These are phyloP conservation scores for Tricholoma sp. DNA, from an alignment of 768 basidiomycete genomes.

Conservation along the genomic window DNA sequence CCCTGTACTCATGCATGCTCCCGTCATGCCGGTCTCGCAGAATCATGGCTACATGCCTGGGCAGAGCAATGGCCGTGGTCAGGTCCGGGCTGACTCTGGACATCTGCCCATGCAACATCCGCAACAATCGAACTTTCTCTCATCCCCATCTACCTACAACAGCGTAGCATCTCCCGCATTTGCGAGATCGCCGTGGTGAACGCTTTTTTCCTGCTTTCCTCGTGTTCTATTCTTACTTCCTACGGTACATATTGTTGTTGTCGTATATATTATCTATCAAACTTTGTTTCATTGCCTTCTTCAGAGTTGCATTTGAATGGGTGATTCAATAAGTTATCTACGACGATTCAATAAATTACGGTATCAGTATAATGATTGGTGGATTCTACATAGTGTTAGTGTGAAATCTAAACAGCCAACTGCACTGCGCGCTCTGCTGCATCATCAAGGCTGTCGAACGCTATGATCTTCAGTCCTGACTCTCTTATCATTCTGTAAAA, in stretches of 20 bases:
- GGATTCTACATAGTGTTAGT: conserved; percentile 1
- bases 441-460: conserved; percentile 91
- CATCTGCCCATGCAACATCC: conserved; percentile 38
- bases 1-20: conserved; percentile 66
- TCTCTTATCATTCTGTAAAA: conserved; percentile 82
- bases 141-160: conserved; percentile 36
- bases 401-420: conserved; percentile 47
- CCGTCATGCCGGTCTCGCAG: conserved; percentile 36
- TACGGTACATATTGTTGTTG: conserved; percentile 33
- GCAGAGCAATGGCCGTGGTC: conserved; percentile 41
- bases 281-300: background rate
- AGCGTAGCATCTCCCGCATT: conserved; percentile 36
- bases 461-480: conserved; percentile 88
- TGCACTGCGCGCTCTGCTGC: conserved; percentile 80
- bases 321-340: conserved; percentile 9
- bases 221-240: conserved; percentile 20
- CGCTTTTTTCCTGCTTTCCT: conserved; percentile 19
- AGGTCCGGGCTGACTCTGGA: conserved; percentile 43
- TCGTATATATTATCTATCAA: conserved; percentile 16
- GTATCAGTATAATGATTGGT: background rate
- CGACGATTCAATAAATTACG: too few species aligned
- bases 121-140: conserved; percentile 22
- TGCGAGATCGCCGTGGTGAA: conserved; percentile 48
- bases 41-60: conserved; percentile 43
- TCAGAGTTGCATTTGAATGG: conserved; percentile 4